Evolutionary conservation across 163 green algal genomes (phyloP).

Genomic region (Chlamydomonas reinhardtii): DNA sequence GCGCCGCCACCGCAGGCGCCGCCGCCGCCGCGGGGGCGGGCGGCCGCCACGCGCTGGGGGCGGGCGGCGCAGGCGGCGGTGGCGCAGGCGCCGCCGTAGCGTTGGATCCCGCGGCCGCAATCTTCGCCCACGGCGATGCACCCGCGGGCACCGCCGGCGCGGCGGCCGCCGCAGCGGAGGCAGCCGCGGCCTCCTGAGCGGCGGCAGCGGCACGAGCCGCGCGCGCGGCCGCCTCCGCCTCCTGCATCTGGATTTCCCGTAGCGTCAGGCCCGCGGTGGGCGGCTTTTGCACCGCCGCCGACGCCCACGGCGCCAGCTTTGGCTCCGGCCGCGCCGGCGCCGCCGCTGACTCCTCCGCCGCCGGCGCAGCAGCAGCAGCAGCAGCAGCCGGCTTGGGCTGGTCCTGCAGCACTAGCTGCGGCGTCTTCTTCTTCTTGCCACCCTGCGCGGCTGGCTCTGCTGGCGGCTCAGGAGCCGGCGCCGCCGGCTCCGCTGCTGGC

Average conservation of each 20-base stretch:
- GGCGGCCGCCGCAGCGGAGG: not conserved
- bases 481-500: not conserved
- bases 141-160: slow-evolving; percentile 8
- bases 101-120: slow-evolving; percentile 12
- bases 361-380: slow-evolving; percentile 19
- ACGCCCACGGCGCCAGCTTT: slow-evolving; percentile 71
- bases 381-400: slow-evolving; percentile 27
- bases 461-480: not conserved
- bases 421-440: slow-evolving; percentile 30
- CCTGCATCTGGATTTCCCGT: slow-evolving; percentile 79
- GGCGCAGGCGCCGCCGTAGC: not conserved
- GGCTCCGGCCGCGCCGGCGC: slow-evolving; percentile 61
- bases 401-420: slow-evolving; percentile 43
- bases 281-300: slow-evolving; percentile 42
- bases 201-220: slow-evolving; percentile 52
- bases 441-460: not conserved
- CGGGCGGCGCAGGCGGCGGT: not conserved
- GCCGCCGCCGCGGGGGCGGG: not conserved
- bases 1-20: not conserved
- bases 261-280: slow-evolving; percentile 64
- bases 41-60: not conserved
- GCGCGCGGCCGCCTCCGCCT: slow-evolving; percentile 76
- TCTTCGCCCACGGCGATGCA: slow-evolving; percentile 32
- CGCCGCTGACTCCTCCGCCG: slow-evolving; percentile 30
- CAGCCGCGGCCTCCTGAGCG: slow-evolving; percentile 4